Conservation (phyloP, 2,329 filamentous ascomycete genomes). For the Sclerotinia subarctica region DNA sequence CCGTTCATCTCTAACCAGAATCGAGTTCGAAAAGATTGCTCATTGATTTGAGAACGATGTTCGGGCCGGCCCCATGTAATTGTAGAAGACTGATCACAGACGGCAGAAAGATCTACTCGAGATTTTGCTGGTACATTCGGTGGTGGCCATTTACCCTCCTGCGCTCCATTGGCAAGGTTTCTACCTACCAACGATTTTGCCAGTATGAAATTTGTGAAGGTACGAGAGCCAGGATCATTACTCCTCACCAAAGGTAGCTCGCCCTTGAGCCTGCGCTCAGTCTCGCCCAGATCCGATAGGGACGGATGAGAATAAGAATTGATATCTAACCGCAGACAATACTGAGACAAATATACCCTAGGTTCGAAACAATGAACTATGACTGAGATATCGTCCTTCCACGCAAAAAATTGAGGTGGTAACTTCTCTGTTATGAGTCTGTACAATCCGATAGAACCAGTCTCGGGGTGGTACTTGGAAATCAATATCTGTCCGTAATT, state of each 20-base stretch:
- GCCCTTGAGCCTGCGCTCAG: conserved; percentile 1
- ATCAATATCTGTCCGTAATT: conserved; percentile 35
- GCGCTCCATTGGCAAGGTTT: no score
- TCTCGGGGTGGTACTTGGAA: conserved; percentile 60
- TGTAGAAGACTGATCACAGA: conserved; percentile 20
- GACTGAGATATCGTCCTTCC: conserved; percentile 62
- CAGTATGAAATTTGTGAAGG: conserved; percentile 11
- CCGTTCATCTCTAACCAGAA: conserved; percentile 69
- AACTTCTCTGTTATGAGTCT: conserved; percentile 65
- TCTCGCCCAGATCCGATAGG: conserved; percentile 1
- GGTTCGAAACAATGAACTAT: conserved; percentile 73
- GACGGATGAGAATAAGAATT: conserved; percentile 19
- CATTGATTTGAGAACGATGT: conserved; percentile 58
- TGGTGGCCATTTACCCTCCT: conserved; percentile 64
- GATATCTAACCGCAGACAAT: conserved; percentile 40
- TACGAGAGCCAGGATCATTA: not conserved
- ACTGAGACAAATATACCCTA: conserved; percentile 61
- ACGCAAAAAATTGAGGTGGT: conserved; percentile 54
- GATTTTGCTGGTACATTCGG: conserved; percentile 58
- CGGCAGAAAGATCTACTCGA: conserved; percentile 48
- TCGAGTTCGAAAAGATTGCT: conserved; percentile 69
- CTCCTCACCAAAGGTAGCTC: not conserved
- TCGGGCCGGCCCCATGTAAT: conserved; percentile 22
- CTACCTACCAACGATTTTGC: not conserved
- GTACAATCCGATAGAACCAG: conserved; percentile 77